Conservation (phyloP, 139 green algal genomes). For the Coccomyxa sp. region DNA sequence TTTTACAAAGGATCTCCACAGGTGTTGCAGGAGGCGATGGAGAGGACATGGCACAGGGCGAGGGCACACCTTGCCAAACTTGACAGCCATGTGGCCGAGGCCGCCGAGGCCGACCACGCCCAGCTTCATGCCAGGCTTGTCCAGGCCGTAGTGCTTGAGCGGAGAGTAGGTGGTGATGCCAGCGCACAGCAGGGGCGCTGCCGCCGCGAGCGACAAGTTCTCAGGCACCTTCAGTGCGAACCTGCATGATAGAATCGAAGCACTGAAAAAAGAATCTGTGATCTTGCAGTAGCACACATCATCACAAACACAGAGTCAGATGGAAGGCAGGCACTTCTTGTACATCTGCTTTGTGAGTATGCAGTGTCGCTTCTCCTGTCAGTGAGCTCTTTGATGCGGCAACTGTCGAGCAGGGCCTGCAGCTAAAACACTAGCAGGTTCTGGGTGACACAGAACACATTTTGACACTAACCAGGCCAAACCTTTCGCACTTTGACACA, state of each 20-base stretch:
- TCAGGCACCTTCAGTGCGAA: slow-evolving; percentile 52
- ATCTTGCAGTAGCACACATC: neutral
- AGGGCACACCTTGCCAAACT: slow-evolving; percentile 47
- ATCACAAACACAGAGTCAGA: neutral
- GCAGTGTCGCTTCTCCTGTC: neutral
- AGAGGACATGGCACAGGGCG: too few species aligned
- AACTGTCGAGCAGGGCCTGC: too few species aligned
- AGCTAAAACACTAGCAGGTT: too few species aligned
- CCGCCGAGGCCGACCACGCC: slow-evolving; percentile 71
- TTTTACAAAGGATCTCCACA: too few species aligned
- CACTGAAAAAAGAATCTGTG: neutral
- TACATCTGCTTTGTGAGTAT: neutral
- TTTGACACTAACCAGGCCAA: too few species aligned
- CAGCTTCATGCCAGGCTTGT: slow-evolving; percentile 68
- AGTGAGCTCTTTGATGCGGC: too few species aligned
- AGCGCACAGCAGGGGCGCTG: slow-evolving; percentile 78
- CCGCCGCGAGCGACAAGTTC: slow-evolving; percentile 47
- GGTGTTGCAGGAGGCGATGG: too few species aligned
- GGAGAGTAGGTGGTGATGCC: slow-evolving; percentile 72
- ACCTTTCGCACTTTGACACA: too few species aligned
- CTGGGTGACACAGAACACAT: too few species aligned
- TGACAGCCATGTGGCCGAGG: slow-evolving; percentile 66
- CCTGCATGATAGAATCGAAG: slow-evolving; percentile 5
- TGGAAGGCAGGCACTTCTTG: neutral
- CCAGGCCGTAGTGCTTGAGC: slow-evolving; percentile 61